Base-by-base conservation (phyloP, 2,329 filamentous ascomycete genomes). In the Fusarium drepaniforme region DNA sequence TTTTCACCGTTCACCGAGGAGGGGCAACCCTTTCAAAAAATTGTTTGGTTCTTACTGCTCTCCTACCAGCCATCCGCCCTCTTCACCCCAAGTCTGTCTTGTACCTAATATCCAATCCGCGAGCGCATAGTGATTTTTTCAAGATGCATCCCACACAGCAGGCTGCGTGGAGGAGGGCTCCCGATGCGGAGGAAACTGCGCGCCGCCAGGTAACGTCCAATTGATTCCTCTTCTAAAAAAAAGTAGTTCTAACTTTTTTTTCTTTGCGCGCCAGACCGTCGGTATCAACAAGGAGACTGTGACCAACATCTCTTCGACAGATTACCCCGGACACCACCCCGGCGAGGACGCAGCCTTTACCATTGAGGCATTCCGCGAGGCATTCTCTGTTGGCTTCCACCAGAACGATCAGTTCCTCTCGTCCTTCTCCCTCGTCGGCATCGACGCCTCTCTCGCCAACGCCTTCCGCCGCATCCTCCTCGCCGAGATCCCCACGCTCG, bases 381-480 rank as follows among this genome's bases (percentile, higher is more conserved):
- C 87, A 77, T 92, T 97, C 82, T 86, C 88, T 71, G 89, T 99
- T 81, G 84, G 93, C 75, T 97, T 98, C 83, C 95, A 98, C 89
- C 89, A 94, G 77, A 97, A 97, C 83, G 89, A 93, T 59, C 89
- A 89, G 69, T 90, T 91, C 81, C 92, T 98, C 80, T 88, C 94
- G 51, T 93, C 93, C 66, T 99, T 99, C 87, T 98, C 96, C 38
- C 91, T 99, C 74, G 90, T 98, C 79, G 96, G 96, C 77, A 86
- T 98, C 79, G 97, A 99, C 82, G 95, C 97, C 80, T 93, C 95
- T 65, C 92, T 99, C 82, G 95, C 97, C 81, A 99, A 99, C 83
- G 97, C 97, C 81, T 98, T 98, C 88, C 95, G 97, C 71, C 95
- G 97, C 79, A 98, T 98, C 79, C 90, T 98, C 80, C 93, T 99